Conservation (phyloP, 331 rosid species). For the Phaseolus coccineus region DNA sequence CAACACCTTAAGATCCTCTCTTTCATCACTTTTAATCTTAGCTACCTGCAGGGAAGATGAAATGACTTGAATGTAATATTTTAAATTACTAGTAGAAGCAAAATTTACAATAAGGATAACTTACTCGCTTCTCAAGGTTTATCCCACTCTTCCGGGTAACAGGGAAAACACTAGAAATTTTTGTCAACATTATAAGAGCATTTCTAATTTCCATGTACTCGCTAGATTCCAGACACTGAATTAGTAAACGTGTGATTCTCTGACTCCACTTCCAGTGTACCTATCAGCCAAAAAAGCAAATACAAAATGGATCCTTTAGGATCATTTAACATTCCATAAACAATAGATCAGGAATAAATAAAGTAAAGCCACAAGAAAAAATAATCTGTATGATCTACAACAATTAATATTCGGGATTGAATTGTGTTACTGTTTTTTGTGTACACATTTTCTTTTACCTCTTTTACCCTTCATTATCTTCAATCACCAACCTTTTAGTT, state of each 20-base stretch:
- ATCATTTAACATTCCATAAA: background rate
- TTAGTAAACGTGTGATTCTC: slow-evolving; percentile 86
- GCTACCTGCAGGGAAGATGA: slow-evolving; percentile 67
- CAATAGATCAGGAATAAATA: background rate
- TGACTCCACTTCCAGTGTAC: slow-evolving; percentile 99
- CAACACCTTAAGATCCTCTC: slow-evolving; percentile 98
- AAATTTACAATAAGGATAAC: slow-evolving; percentile 29
- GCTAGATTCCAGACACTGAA: slow-evolving; percentile 91
- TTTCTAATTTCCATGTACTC: slow-evolving; percentile 99
- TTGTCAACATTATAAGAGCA: slow-evolving; percentile 91
- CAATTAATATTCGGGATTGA: no score
- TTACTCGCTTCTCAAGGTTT: slow-evolving; percentile 95
- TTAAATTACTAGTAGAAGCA: slow-evolving; percentile 25
- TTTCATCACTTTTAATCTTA: slow-evolving; percentile 95
- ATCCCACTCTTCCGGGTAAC: slow-evolving; percentile 96
- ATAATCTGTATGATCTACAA: background rate
- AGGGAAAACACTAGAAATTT: slow-evolving; percentile 92
- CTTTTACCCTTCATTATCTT: no score
- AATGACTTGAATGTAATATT: background rate
- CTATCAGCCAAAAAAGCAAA: slow-evolving; percentile 54
- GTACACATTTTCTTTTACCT: no score
- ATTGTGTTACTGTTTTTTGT: no score
- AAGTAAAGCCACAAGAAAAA: background rate
- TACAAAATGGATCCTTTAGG: background rate
- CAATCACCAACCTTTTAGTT: no score